Evolutionary conservation across 345 rosid genomes (phyloP), one percentile per base, ranked within the genome.

Genomic region (Reutealis trisperma): DNA sequence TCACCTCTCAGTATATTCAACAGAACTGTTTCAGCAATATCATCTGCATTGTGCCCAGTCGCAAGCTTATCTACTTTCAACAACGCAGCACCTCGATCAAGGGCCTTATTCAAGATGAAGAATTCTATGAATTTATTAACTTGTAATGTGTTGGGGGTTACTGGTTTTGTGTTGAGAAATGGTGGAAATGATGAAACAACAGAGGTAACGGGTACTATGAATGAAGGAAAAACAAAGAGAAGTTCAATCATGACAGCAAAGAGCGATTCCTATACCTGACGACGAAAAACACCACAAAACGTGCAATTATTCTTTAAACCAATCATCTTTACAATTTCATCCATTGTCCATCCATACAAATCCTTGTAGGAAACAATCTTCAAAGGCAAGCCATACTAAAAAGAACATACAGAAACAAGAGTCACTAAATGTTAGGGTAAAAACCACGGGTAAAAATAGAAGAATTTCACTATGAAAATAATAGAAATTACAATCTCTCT

Each of bases 321-420:
- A 21, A 95, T 95, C 91, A 92, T 88, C 86, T 91, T 92, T 58
- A 95, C 99, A 79, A 95, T 93, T 81, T 95, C 99, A 67, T 95
- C 99, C 99, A 93, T 95, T 1, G 99, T 95, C 99, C 99, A 93
- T 80, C 99, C 99, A 83, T 95, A 95, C 61, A 95, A 85, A 81
- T 95, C 98, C 89, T 93, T 93, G 89, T 95, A 95, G 16, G 99
- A 93, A 78, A 93, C 91, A 67, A 93, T 90, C 87, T 90, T 84
- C 30, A 95, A 87, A 7, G 99, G 98, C 79, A 95, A 81, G 8
- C 91, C 97, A 86, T 95, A 95, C 99, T 95, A 83, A 47, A 49
- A 41, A 72, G 1, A 67, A 45, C 16, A 64, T 54, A 68, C 18
- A 79, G 21, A 68, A 0, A 71, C 13, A 58, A 0, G 37, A 63